Evolutionary conservation across 2,329 filamentous ascomycete genomes (phyloP).

Genomic region (Apiospora kogelbergensis): DNA sequence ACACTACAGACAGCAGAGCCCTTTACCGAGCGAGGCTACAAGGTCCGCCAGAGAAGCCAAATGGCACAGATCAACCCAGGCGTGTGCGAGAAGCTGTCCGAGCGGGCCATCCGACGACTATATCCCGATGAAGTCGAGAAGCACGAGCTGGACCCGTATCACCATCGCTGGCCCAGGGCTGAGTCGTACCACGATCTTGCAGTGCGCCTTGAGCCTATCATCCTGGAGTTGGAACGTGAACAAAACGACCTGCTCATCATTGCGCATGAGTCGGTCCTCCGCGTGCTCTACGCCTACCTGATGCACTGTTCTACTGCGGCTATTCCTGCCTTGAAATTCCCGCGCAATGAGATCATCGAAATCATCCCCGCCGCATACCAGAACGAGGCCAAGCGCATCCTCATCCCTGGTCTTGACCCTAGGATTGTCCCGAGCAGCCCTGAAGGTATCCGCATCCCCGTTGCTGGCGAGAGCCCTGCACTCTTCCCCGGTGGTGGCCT

Average conservation of each 20-base stretch:
- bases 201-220: slow-evolving; percentile 96
- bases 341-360: slow-evolving; percentile 96
- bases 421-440: slow-evolving; percentile 75
- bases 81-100: slow-evolving; percentile 91
- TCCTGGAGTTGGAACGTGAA: slow-evolving; percentile 93
- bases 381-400: slow-evolving; percentile 89
- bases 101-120: slow-evolving; percentile 73
- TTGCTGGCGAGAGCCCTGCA: slow-evolving; percentile 51
- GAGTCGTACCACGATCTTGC: slow-evolving; percentile 99
- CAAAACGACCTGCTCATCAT: slow-evolving; percentile 98
- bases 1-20: slow-evolving; percentile 88
- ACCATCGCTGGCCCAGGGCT: slow-evolving; percentile 91
- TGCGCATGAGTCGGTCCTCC: slow-evolving; percentile 94
- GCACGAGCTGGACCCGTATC: slow-evolving; percentile 92
- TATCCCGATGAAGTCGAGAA: slow-evolving; percentile 92
- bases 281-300: slow-evolving; percentile 93
- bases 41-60: slow-evolving; percentile 87
- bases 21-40: slow-evolving; percentile 77
- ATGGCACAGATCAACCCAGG: slow-evolving; percentile 98
- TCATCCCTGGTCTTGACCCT: slow-evolving; percentile 69
- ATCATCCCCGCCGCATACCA: slow-evolving; percentile 98
- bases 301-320: slow-evolving; percentile 98
- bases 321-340: slow-evolving; percentile 90
- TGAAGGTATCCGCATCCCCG: slow-evolving; percentile 77
- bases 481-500: slow-evolving; percentile 48